These are phyloP conservation scores for Prototheca stagnorum DNA, from an alignment of 163 green algal genomes.

Conservation along the genomic window DNA sequence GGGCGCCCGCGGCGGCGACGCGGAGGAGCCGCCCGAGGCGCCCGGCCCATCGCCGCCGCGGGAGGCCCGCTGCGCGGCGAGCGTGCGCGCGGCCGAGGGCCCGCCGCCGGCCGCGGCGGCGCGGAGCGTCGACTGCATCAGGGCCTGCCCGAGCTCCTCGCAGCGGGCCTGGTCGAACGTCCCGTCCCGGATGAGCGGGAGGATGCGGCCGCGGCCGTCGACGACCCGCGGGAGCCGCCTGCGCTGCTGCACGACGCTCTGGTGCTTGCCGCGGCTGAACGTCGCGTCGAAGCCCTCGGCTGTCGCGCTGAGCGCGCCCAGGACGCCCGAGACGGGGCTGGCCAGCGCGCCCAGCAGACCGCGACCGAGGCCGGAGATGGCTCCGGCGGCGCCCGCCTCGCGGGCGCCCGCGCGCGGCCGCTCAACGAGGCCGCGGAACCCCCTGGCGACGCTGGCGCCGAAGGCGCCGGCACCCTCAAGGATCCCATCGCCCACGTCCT, in stretches of 20 bases:
- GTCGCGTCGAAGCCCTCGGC: conserved; percentile 50
- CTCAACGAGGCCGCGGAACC: conserved; percentile 61
- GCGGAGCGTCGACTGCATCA: conserved; percentile 33
- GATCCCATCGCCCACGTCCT: conserved; percentile 42
- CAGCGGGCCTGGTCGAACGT: conserved; percentile 17
- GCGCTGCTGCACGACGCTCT: conserved; percentile 27
- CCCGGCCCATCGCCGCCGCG: neutral
- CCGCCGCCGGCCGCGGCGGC: too few relatives aligned
- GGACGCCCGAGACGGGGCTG: conserved; percentile 50
- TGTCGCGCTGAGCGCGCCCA: conserved; percentile 37
- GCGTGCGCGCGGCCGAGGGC: conserved; percentile 1
- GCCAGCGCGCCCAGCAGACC: conserved; percentile 62
- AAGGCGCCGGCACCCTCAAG: conserved; percentile 57
- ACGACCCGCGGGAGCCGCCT: conserved; percentile 39
- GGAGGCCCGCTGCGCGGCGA: neutral
- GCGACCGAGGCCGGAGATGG: conserved; percentile 57
- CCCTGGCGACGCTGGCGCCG: conserved; percentile 43
- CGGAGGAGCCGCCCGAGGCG: neutral
- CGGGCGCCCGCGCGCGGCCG: conserved; percentile 67
- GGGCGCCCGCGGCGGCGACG: neutral
- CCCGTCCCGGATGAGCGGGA: conserved; percentile 33
- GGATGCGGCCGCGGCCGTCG: conserved; percentile 46
- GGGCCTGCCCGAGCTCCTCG: conserved; percentile 42
- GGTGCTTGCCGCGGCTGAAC: conserved; percentile 17
- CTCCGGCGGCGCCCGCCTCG: conserved; percentile 43